Evolutionary conservation across 257 asterid species (phyloP).

Genomic region (Nicotiana otophora): DNA sequence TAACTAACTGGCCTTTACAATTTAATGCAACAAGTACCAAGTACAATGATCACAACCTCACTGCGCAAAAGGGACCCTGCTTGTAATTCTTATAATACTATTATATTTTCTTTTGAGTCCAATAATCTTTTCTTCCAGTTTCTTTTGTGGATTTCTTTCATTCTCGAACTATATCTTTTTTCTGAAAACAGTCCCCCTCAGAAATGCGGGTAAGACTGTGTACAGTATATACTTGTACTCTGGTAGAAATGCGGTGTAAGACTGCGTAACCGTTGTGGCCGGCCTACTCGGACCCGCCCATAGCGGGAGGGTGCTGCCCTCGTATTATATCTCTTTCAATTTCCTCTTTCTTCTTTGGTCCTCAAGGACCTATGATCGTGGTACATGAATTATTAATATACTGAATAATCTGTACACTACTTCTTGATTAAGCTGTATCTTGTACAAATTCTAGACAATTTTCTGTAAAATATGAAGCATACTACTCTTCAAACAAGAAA

Average conservation of each 20-base stretch:
- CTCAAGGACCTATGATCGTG: neutral
- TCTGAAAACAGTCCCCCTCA: too few species aligned
- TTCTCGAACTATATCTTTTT: too few species aligned
- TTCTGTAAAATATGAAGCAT: neutral
- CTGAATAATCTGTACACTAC: neutral
- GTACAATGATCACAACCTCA: too few species aligned
- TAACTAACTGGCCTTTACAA: neutral
- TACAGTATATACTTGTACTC: too few species aligned
- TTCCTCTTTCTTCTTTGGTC: neutral
- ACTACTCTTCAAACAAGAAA: neutral
- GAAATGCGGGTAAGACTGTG: too few species aligned
- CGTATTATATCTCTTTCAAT: neutral
- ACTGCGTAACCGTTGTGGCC: too few species aligned
- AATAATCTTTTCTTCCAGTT: neutral
- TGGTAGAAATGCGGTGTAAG: too few species aligned
- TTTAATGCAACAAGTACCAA: conserved; percentile 1
- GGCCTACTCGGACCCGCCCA: rapidly evolving
- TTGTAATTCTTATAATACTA: neutral
- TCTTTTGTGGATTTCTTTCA: neutral
- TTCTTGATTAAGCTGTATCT: neutral
- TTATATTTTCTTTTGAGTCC: neutral
- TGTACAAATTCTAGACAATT: neutral
- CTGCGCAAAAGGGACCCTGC: neutral
- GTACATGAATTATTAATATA: neutral
- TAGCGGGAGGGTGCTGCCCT: too few species aligned